Percentiles rank a stretch among this genome's conserved stretches.
These are phyloP conservation scores for Wallacemonas sp. DNA, from an alignment of 208 protist genomes.

Conservation along the genomic window DNA sequence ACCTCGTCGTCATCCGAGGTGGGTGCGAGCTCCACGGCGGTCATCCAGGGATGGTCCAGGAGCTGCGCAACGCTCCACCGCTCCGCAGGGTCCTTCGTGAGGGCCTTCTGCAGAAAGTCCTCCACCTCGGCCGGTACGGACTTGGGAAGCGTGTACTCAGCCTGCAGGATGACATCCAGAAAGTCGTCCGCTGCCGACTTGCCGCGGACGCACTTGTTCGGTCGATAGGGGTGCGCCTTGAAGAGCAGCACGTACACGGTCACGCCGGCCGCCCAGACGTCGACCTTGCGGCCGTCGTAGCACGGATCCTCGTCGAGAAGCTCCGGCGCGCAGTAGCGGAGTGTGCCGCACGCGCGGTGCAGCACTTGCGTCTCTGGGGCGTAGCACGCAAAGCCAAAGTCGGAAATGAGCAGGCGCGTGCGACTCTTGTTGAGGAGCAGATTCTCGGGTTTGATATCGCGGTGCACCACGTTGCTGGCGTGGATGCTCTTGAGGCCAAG, in stretches of 20 bases:
- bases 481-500: constrained; percentile 65
- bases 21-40: neutral
- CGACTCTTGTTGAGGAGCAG: constrained; percentile 66
- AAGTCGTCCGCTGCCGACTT: constrained; percentile 46
- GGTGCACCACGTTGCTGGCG: constrained; percentile 74
- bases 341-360: constrained; percentile 73
- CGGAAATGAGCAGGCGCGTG: constrained; percentile 70
- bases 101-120: constrained; percentile 73
- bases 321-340: constrained; percentile 86
- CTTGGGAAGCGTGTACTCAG: constrained; percentile 55
- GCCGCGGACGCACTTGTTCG: constrained; percentile 54
- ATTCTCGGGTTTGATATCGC: constrained; percentile 91
- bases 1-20: neutral
- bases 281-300: constrained; percentile 91
- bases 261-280: constrained; percentile 90
- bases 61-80: constrained; percentile 85
- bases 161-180: constrained; percentile 59
- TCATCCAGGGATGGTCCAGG: constrained; percentile 70
- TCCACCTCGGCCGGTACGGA: constrained; percentile 45
- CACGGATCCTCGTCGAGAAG: constrained; percentile 59
- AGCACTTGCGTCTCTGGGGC: constrained; percentile 38
- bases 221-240: constrained; percentile 73
- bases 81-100: constrained; percentile 64
- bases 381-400: constrained; percentile 90
- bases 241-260: constrained; percentile 93